phyloP scores from a whole-genome alignment of 2,329 filamentous ascomycete genomes.

The Alternaria conjuncta region DNA sequence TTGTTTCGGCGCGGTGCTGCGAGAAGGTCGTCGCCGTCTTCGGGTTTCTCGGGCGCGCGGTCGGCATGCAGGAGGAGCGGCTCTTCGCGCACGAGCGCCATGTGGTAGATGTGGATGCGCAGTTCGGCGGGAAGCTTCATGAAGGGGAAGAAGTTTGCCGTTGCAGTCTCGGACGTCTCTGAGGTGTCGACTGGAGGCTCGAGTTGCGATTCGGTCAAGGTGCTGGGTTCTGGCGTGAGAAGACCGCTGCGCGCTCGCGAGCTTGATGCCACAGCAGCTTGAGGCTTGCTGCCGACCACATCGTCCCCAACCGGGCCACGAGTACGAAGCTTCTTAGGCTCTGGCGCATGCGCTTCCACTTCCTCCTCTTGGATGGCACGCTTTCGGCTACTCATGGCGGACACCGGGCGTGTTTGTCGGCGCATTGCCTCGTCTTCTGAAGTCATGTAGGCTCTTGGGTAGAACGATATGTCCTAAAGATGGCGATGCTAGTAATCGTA shows the following conservation, averaged over 20 bases:
- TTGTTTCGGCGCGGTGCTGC: background rate
- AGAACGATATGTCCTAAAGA: background rate
- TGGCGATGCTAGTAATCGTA: background rate
- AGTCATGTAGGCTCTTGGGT: background rate
- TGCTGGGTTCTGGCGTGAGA: slow-evolving; percentile 29
- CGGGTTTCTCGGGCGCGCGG: slow-evolving; percentile 16
- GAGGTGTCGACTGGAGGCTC: background rate
- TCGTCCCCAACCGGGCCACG: slow-evolving; percentile 1
- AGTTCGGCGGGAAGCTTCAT: slow-evolving; percentile 56
- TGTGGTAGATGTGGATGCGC: slow-evolving; percentile 54
- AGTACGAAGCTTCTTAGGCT: slow-evolving; percentile 12
- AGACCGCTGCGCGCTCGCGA: slow-evolving; percentile 17
- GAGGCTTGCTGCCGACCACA: background rate
- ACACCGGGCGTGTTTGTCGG: background rate
- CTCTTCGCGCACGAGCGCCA: slow-evolving; percentile 38
- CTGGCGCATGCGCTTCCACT: background rate
- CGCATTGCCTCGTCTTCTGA: slow-evolving; percentile 6
- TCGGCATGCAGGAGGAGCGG: slow-evolving; percentile 40
- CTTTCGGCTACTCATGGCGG: slow-evolving; percentile 14
- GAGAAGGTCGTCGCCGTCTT: slow-evolving; percentile 11
- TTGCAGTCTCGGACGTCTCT: background rate
- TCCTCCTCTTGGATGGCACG: slow-evolving; percentile 1
- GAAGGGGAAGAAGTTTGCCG: slow-evolving; percentile 42
- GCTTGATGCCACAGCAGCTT: background rate
- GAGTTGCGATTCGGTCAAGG: slow-evolving; percentile 21